Evolutionary conservation across 176 grass and related monocot genomes (phyloP), one percentile per base, ranked within the genome.

Genomic region (Rhynchospora tenuis): DNA sequence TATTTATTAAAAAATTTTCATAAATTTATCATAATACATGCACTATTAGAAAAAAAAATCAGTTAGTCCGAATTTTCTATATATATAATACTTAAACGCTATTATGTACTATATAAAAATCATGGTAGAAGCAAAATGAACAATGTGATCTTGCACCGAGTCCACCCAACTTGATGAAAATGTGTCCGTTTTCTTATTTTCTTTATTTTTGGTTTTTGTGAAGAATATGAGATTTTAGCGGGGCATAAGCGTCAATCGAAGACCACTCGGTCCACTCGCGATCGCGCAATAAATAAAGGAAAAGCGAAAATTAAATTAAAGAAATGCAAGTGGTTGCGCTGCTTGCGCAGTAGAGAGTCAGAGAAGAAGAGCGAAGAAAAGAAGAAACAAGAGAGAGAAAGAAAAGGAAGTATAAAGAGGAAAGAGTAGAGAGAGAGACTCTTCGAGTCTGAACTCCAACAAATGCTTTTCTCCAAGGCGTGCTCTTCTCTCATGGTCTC

Each of bases 401-500:
- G 47, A 27, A 70, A 80, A 43, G 38, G 17, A 62, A 29, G 72
- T 54, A 83, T 45, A 61, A 70, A 16, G 16, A 60, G 82, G 14
- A 70, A 78, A 89, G 31, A 60, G 8, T 77, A 28, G 50, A 55
- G 50, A 55, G 8, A 23, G 10, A 78, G 26, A 64, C 29, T 62
- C 55, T 51, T 33, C n/a, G 59, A 66, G 33, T 61, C 14, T 77
- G 48, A 28, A 56, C 73, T 86, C 84, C 82, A 83, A 83, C 82
- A 83, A 83, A 90, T 94, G 90, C 85, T 98, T 66, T 89, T 88
- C 57, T n/a, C 86, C 4, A 94, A 93, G 92, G 89, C 90, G 83
- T 93, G 90, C 90, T 93, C 92, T 59, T 84, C 90, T 84, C 87
- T 91, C 86, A 88, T 81, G 57, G 89, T 91, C 87, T 94, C 92